These are phyloP conservation scores for Podaxis carcinomalis DNA, from an alignment of 768 basidiomycete species.

Conservation along the genomic window DNA sequence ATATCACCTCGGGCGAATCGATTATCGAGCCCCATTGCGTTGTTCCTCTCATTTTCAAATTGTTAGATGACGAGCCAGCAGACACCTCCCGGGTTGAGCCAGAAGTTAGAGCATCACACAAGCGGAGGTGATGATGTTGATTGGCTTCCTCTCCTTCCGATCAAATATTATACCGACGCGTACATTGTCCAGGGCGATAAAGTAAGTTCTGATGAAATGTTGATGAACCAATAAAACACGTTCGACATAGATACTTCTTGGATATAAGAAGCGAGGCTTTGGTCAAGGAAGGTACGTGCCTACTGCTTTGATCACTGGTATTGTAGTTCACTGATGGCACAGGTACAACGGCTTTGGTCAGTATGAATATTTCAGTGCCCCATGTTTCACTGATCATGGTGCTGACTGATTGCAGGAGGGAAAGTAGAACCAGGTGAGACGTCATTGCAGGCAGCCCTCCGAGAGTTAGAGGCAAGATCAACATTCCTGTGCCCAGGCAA, in stretches of 20 bases:
- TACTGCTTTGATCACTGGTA: background rate
- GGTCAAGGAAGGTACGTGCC: constrained; percentile 53
- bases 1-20: background rate
- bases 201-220: constrained; percentile 23
- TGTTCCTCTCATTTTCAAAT: background rate
- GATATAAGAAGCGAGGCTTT: constrained; percentile 78
- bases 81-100: constrained; percentile 43
- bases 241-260: constrained; percentile 54
- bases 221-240: background rate
- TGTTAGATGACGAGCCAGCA: constrained; percentile 11
- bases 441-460: constrained; percentile 60
- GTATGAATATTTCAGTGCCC: background rate
- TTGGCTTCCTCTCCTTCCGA: constrained; percentile 43
- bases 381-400: background rate
- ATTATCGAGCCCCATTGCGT: background rate
- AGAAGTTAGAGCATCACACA: constrained; percentile 22
- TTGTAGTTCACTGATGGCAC: constrained; percentile 4
- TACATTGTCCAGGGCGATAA: constrained; percentile 55
- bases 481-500: background rate
- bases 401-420: constrained; percentile 39
- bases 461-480: constrained; percentile 57
- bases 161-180: constrained; percentile 64
- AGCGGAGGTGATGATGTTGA: constrained; percentile 38
- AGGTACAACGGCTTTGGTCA: constrained; percentile 86
- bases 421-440: constrained; percentile 80